Evolutionary conservation across 2,329 filamentous ascomycete species (phyloP), one percentile per base, ranked within the genome.

Genomic region (Plectosphaerella cucumerina): DNA sequence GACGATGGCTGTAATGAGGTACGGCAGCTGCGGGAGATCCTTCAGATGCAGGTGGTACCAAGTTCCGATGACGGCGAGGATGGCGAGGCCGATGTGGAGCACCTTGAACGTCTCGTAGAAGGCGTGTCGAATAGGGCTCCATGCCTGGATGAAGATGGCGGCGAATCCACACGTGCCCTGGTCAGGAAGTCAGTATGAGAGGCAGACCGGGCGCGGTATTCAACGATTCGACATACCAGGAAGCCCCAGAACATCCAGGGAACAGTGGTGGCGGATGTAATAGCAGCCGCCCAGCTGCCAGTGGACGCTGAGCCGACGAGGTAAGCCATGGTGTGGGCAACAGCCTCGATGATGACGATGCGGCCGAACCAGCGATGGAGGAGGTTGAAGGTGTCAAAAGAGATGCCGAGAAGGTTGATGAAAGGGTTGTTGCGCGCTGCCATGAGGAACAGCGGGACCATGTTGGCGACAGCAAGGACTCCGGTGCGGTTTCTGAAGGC

Each of bases 331-430:
- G 81, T 82, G 68, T 92, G 88, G 26, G 79, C 73, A 39, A 91
- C 58, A 10, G 84, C 76, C 65, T 93, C 86, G 14, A 89, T 69
- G 17, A 87, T 77, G 22, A 88, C 86, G 53, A 91, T 89, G 37
- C 88, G 83, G 59, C 88, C 88, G 56, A 90, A 80, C 88, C 88
- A 92, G 55, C 89, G 81, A 68, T 93, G 88, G 52, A 92, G 75
- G 54, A 93, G 70, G 71, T 92, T 93, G 76, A 89, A 91, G 1
- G 86, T 90, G 66, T 93, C 88, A 66, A 91, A 93, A 4, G 86
- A 89, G 56, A 92, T 84, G 54, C 84, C 83, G 49, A 89, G 76
- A 57, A 87, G 73, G 54, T 75, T 75, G 63, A 92, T 90, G 57
- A 93, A 74, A 20, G 87, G 87, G 69, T 92, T 92, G 72, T 91